Conservation (phyloP, 768 basidiomycete genomes). For the Termitomyces sp. region DNA sequence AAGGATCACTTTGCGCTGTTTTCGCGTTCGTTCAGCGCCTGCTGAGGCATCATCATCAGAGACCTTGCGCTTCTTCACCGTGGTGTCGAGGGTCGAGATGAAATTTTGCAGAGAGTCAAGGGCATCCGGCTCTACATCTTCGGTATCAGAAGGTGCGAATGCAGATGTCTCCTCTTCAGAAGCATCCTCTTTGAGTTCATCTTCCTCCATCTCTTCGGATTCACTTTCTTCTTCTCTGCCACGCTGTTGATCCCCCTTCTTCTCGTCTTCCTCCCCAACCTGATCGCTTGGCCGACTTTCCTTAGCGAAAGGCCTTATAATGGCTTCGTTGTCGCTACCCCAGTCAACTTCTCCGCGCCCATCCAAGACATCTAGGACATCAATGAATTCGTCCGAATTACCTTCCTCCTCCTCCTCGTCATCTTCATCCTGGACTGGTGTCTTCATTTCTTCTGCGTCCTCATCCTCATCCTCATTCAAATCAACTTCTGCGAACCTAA, state of each 20-base stretch:
- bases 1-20: conserved; percentile 51
- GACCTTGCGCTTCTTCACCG: conserved; percentile 67
- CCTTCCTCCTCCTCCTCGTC: conserved; percentile 37
- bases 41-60: conserved; percentile 24
- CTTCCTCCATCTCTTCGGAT: conserved; percentile 30
- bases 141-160: conserved; percentile 44
- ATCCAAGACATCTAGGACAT: conserved; percentile 62
- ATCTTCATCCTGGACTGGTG: conserved; percentile 29
- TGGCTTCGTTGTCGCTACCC: conserved; percentile 30
- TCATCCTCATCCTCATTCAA: conserved; percentile 53
- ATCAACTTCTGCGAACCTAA: conserved; percentile 53
- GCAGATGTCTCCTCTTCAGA: conserved; percentile 40
- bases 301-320: not conserved
- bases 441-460: conserved; percentile 22
- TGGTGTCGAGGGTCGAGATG: conserved; percentile 60
- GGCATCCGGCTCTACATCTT: conserved; percentile 45
- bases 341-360: conserved; percentile 48
- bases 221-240: conserved; percentile 23
- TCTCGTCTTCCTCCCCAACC: conserved; percentile 6
- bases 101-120: conserved; percentile 69
- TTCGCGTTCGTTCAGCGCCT: conserved; percentile 29
- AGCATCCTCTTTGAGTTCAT: conserved; percentile 28
- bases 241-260: not conserved
- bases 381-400: conserved; percentile 53
- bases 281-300: conserved; percentile 5